Conservation (phyloP, 306 rosid species). For the Prunus campanulata region DNA sequence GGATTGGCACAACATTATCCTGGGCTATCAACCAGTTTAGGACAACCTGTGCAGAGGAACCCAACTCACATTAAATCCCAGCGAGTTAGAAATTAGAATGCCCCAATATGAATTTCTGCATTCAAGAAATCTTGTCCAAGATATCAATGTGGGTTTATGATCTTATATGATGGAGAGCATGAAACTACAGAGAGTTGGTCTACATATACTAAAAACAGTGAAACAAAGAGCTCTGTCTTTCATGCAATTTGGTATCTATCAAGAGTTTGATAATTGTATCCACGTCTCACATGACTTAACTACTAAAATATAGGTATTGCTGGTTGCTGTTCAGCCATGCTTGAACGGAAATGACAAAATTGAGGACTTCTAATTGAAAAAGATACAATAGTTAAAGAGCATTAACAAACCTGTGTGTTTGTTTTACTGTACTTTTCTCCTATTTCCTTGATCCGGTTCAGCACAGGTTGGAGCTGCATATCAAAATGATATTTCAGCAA, state of each 20-base stretch:
- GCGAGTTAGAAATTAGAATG: neutral
- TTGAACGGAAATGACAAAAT: neutral
- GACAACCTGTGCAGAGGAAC: constrained; percentile 51
- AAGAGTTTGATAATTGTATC: neutral
- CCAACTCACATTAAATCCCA: neutral
- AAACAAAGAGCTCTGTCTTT: neutral
- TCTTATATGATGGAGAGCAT: neutral
- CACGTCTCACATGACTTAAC: neutral
- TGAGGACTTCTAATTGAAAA: neutral
- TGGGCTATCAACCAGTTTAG: constrained; percentile 84
- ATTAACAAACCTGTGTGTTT: constrained; percentile 61
- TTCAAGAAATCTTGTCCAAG: neutral
- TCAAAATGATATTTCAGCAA: constrained; percentile 22
- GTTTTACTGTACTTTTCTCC: constrained; percentile 65
- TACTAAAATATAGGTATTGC: too few species aligned
- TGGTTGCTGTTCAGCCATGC: neutral
- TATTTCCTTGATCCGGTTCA: constrained; percentile 55
- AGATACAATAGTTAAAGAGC: constrained; percentile 10
- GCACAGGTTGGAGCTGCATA: constrained; percentile 85
- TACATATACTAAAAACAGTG: neutral
- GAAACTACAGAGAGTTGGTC: neutral
- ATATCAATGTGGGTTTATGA: neutral
- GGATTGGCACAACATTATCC: constrained; percentile 89
- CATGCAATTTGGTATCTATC: neutral
- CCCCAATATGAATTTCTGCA: neutral